A percentile compares a stretch with the other conserved stretches of the same genome.
Evolutionary conservation across 2,329 filamentous ascomycete species (phyloP).

Genomic region (Pseudocercospora musae): DNA sequence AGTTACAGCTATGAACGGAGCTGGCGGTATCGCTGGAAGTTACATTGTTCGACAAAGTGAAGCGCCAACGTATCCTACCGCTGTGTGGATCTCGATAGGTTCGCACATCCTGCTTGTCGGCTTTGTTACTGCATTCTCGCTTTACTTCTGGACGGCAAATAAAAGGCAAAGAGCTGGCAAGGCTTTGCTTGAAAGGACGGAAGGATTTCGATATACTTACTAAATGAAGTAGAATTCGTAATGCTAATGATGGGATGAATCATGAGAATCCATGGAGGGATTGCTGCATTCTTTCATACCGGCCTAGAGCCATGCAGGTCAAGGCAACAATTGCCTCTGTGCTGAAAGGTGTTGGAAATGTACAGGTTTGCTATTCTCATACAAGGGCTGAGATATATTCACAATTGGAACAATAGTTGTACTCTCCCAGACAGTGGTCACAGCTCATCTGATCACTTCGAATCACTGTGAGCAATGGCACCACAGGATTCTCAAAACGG

Average conservation of each 20-base stretch:
- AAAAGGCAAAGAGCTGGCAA: constrained; percentile 28
- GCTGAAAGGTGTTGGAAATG: background rate
- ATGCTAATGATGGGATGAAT: background rate
- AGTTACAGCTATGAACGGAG: constrained; percentile 58
- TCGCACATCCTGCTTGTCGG: constrained; percentile 33
- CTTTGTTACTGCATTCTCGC: constrained; percentile 29
- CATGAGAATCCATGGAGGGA: background rate
- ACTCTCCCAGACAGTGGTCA: no score
- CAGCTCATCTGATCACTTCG: no score
- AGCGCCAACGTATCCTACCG: constrained; percentile 61
- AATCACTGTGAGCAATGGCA: background rate
- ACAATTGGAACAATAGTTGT: no score
- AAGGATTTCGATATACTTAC: constrained; percentile 47
- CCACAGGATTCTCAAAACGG: background rate
- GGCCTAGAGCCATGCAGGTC: background rate
- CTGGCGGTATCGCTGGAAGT: constrained; percentile 63
- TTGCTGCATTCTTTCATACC: background rate
- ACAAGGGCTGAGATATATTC: background rate
- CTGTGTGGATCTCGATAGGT: constrained; percentile 65
- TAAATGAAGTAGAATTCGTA: constrained; percentile 22
- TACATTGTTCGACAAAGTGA: constrained; percentile 62
- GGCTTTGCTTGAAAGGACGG: constrained; percentile 29
- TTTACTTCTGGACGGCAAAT: constrained; percentile 31
- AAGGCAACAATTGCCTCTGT: background rate
- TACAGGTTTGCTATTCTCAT: background rate